Evolutionary conservation across 2,329 filamentous ascomycete genomes (phyloP).

Genomic region (Curvularia sp.): DNA sequence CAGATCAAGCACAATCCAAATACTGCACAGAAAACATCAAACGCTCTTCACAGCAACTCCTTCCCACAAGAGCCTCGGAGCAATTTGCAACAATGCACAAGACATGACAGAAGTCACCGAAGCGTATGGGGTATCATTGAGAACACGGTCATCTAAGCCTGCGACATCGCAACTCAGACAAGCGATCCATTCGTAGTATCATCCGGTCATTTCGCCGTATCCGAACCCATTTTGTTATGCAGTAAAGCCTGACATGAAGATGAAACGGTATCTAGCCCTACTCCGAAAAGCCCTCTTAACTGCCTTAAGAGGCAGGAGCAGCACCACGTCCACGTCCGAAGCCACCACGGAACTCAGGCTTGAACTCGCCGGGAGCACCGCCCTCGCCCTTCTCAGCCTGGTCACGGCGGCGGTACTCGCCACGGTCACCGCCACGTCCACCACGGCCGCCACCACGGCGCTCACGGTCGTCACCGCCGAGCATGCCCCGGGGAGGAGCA

Average conservation of each 20-base stretch:
- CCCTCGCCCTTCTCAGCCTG: conserved; percentile 58
- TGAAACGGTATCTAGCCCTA: conserved; percentile 30
- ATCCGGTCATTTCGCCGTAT: conserved; percentile 50
- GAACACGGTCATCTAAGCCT: conserved; percentile 38
- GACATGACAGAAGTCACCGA: conserved; percentile 27
- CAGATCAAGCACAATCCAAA: neutral
- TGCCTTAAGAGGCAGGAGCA: conserved; percentile 47
- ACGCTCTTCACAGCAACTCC: neutral
- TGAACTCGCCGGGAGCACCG: conserved; percentile 52
- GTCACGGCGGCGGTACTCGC: conserved; percentile 84
- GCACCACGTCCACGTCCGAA: conserved; percentile 51
- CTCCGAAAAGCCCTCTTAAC: conserved; percentile 29
- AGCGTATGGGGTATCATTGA: conserved; percentile 49
- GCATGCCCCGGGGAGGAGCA: conserved; percentile 97
- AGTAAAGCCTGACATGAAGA: conserved; percentile 39
- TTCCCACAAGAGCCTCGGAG: neutral
- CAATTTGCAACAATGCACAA: neutral
- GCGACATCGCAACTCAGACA: conserved; percentile 33
- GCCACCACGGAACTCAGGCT: conserved; percentile 54
- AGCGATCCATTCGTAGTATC: conserved; percentile 48
- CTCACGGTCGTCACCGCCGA: conserved; percentile 81
- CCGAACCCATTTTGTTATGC: conserved; percentile 47
- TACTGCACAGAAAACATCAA: neutral
- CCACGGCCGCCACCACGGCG: conserved; percentile 75
- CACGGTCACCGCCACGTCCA: conserved; percentile 65